Conservation (phyloP, 2,329 filamentous ascomycete species). For the Ophiostoma australiae region DNA sequence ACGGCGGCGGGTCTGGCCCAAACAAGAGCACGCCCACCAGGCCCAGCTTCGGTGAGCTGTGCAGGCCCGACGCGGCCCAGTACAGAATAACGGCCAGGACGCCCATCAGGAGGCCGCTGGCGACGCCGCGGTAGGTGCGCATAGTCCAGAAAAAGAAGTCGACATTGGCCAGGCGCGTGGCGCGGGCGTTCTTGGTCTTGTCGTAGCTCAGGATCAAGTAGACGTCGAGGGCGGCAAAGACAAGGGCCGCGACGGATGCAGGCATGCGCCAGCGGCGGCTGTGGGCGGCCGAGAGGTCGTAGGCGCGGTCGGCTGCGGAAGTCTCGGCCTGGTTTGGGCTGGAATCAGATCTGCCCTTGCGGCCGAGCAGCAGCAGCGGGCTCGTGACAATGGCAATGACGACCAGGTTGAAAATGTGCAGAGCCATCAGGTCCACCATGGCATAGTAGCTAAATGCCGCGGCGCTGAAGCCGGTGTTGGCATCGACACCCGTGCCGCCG, state of each 20-base stretch:
- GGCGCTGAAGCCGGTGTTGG: slow-evolving; percentile 55
- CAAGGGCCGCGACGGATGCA: slow-evolving; percentile 59
- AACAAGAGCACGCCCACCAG: slow-evolving; percentile 23
- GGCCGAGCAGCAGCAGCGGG: slow-evolving; percentile 53
- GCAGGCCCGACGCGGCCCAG: slow-evolving; percentile 70
- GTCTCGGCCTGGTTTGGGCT: neutral
- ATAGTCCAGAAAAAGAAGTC: slow-evolving; percentile 69
- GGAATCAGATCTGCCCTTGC: slow-evolving; percentile 35
- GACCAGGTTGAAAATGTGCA: slow-evolving; percentile 75
- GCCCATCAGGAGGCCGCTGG: slow-evolving; percentile 61
- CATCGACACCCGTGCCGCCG: slow-evolving; percentile 32
- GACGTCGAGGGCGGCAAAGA: slow-evolving; percentile 58
- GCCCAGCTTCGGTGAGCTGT: slow-evolving; percentile 20
- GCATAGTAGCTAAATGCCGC: slow-evolving; percentile 56
- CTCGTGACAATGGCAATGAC: slow-evolving; percentile 71
- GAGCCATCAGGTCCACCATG: slow-evolving; percentile 63
- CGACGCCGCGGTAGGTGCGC: slow-evolving; percentile 57
- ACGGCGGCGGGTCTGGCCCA: slow-evolving; percentile 56
- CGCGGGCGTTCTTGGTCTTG: slow-evolving; percentile 58
- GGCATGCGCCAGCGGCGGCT: slow-evolving; percentile 56
- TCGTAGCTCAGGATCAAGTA: slow-evolving; percentile 63
- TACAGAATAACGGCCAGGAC: slow-evolving; percentile 63
- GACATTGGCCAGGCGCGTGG: slow-evolving; percentile 57
- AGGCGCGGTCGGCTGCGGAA: slow-evolving; percentile 18
- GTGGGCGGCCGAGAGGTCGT: slow-evolving; percentile 20